phyloP scores from a whole-genome alignment of 352 stramenopile species.

The Pythium inflatum region DNA sequence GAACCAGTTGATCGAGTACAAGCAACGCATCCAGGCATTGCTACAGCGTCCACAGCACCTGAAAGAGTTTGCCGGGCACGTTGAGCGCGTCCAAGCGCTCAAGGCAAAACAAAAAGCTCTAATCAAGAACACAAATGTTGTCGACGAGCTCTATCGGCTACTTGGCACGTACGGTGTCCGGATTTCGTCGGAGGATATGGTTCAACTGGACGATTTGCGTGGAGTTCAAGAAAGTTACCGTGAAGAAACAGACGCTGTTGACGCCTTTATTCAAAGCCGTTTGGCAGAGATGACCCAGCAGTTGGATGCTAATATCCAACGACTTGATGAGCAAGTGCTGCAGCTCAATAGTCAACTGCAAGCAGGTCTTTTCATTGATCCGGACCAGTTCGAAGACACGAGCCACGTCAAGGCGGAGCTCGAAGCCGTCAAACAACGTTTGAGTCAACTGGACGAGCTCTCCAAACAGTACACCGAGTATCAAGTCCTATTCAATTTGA shows the following conservation, averaged over 20 bases:
- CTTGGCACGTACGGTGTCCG: conserved; percentile 91
- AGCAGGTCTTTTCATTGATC: conserved; percentile 87
- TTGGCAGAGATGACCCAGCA: conserved; percentile 92
- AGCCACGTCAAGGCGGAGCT: conserved; percentile 79
- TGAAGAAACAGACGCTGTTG: conserved; percentile 85
- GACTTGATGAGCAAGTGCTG: conserved; percentile 91
- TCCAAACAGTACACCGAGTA: conserved; percentile 93
- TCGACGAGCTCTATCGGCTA: conserved; percentile 94
- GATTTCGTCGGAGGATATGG: conserved; percentile 93
- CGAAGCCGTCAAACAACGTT: conserved; percentile 76
- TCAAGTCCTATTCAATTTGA: conserved; percentile 91
- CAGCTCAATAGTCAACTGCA: conserved; percentile 85
- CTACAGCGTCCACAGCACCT: conserved; percentile 85
- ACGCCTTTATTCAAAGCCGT: conserved; percentile 83
- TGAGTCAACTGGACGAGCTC: conserved; percentile 87
- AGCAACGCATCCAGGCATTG: conserved; percentile 85
- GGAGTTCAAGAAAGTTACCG: conserved; percentile 88
- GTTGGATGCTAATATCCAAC: conserved; percentile 92
- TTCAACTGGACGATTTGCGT: conserved; percentile 90
- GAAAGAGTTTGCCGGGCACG: conserved; percentile 92
- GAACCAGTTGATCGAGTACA: conserved; percentile 89
- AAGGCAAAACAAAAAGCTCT: conserved; percentile 83
- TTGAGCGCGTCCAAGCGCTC: conserved; percentile 76
- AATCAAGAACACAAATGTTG: conserved; percentile 85
- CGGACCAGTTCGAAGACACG: conserved; percentile 86